phyloP scores from a whole-genome alignment of 768 basidiomycete genomes.

The Rhodotorula toruloides region DNA sequence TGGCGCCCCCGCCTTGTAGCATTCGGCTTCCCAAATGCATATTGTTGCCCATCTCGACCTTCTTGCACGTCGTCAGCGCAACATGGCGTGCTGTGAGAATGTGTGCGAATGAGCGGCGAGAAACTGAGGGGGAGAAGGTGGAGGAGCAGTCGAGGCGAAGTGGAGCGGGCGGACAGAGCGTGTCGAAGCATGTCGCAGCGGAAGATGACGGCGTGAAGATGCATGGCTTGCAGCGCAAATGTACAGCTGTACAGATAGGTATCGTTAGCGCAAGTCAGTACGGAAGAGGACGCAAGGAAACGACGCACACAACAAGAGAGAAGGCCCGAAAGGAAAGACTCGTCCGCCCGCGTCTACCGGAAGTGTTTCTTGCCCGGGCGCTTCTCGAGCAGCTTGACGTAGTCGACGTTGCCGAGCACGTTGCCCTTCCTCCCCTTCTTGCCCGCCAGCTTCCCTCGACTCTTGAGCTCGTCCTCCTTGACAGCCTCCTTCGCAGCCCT shows the following conservation, averaged over 20 bases:
- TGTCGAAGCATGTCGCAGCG: no score
- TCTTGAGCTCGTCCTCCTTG: not conserved
- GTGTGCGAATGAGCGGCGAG: no score
- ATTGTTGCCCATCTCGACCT: no score
- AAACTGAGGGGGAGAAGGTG: no score
- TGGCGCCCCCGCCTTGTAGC: no score
- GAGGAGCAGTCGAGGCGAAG: no score
- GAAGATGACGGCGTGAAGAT: no score
- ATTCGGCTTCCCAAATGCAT: no score
- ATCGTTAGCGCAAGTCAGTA: not conserved
- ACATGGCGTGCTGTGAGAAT: no score
- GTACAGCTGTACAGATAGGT: not conserved
- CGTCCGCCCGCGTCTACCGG: not conserved
- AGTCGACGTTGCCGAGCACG: slow-evolving; percentile 16
- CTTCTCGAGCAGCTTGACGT: slow-evolving; percentile 27
- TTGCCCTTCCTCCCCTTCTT: slow-evolving; percentile 4
- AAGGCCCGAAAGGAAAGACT: not conserved
- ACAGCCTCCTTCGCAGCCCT: not conserved
- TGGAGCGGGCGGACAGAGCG: no score
- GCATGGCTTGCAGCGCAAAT: no score
- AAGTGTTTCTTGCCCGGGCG: slow-evolving; percentile 23
- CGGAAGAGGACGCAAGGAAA: not conserved
- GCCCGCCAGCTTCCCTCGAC: slow-evolving; percentile 4
- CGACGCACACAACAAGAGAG: not conserved
- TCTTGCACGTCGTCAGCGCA: no score